These are phyloP conservation scores for Golubevia sp. DNA, from an alignment of 1,284 basidiomycete species.

Conservation along the genomic window DNA sequence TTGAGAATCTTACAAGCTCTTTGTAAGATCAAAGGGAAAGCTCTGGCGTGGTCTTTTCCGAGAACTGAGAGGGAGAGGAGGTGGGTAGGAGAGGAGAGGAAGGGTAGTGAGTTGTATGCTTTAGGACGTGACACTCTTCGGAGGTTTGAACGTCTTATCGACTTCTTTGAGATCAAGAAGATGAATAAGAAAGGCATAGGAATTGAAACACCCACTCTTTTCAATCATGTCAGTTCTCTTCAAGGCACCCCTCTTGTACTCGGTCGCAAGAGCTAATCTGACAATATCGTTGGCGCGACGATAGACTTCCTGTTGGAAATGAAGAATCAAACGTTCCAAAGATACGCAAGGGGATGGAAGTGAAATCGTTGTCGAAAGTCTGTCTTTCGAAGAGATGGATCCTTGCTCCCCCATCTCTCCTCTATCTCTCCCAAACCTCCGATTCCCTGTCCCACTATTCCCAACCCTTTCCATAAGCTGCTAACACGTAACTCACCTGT, in stretches of 20 bases:
- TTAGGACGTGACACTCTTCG: too few species aligned
- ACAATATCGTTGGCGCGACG: constrained; percentile 35
- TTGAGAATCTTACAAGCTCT: constrained; percentile 34
- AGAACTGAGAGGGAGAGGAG: constrained; percentile 8
- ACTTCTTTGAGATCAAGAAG: too few species aligned
- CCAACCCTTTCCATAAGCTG: too few species aligned
- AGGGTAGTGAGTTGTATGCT: too few species aligned
- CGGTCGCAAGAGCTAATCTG: constrained; percentile 33
- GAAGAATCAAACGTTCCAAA: background rate
- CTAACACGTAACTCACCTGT: constrained; percentile 6
- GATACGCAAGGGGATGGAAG: background rate
- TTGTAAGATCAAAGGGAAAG: constrained; percentile 35
- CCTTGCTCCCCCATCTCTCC: too few species aligned
- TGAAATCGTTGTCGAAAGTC: background rate
- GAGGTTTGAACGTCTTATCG: too few species aligned
- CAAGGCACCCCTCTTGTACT: constrained; percentile 23
- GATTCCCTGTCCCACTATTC: too few species aligned
- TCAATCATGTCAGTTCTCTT: constrained; percentile 26
- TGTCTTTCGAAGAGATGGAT: too few species aligned
- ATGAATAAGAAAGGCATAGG: background rate
- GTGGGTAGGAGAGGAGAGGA: background rate
- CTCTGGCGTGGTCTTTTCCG: constrained; percentile 14
- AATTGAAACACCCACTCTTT: constrained; percentile 11
- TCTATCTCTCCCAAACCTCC: too few species aligned
- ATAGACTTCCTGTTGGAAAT: constrained; percentile 16